Evolutionary conservation across 805 yeast species (phyloP).

Genomic region (Candida odintsovae): DNA sequence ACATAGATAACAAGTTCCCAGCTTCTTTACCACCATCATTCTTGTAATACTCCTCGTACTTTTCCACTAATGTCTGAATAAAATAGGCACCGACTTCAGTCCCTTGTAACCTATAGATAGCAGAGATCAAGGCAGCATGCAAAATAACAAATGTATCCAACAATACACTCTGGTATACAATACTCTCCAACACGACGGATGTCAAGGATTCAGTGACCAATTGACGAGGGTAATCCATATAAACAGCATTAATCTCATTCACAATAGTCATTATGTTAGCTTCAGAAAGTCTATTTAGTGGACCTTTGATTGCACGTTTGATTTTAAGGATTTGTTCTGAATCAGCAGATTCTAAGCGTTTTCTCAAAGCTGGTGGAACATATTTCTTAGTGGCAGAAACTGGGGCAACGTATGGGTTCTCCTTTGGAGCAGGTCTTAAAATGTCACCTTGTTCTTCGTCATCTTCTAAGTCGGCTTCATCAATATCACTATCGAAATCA

Average conservation of each 20-base stretch:
- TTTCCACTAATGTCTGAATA: slow-evolving; percentile 74
- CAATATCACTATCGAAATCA: slow-evolving; percentile 38
- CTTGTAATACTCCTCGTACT: slow-evolving; percentile 41
- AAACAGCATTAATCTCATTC: slow-evolving; percentile 60
- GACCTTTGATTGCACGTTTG: slow-evolving; percentile 67
- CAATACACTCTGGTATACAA: slow-evolving; percentile 57
- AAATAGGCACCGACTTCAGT: slow-evolving; percentile 86
- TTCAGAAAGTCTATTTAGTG: slow-evolving; percentile 84
- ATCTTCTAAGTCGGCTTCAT: slow-evolving; percentile 29
- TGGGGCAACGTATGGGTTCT: slow-evolving; percentile 76
- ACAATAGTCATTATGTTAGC: slow-evolving; percentile 71
- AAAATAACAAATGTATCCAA: slow-evolving; percentile 74
- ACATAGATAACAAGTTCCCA: slow-evolving; percentile 63
- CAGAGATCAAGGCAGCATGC: slow-evolving; percentile 71
- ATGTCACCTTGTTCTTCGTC: slow-evolving; percentile 25
- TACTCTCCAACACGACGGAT: slow-evolving; percentile 55
- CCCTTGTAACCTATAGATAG: slow-evolving; percentile 75
- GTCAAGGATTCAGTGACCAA: slow-evolving; percentile 70
- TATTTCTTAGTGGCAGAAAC: slow-evolving; percentile 40
- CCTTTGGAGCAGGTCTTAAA: slow-evolving; percentile 35
- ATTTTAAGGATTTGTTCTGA: slow-evolving; percentile 45
- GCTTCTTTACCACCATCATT: slow-evolving; percentile 43
- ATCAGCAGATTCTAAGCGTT: slow-evolving; percentile 33
- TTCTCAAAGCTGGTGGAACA: slow-evolving; percentile 83
- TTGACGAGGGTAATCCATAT: slow-evolving; percentile 65